Evolutionary conservation across 805 yeast species (phyloP), one percentile per base, ranked within the genome.

Genomic region (Ogataea siamensis): DNA sequence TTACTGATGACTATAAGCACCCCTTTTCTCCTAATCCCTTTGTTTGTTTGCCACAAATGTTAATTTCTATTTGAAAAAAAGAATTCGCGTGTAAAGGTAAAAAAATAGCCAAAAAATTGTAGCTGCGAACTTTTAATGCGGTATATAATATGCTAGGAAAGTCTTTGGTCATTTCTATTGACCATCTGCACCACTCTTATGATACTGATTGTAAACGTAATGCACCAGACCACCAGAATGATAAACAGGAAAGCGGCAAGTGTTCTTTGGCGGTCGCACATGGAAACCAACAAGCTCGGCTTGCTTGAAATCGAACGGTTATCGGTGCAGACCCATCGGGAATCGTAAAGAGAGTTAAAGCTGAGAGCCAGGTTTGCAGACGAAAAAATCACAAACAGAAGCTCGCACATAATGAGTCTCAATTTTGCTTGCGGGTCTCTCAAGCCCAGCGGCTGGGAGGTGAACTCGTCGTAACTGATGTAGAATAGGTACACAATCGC

Each of bases 391-490:
- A 93, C 87, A 60, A 93, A 87, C 21, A 91, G 63, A 28, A 91
- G 67, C 58, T 93, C 99, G 49, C 88, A 67, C 68, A 88, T 67
- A 43, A 91, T 71, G 42, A 91, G 71, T 53, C 85, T 73, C 69
- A 93, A 74, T 58, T 93, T 93, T 16, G 84, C 87, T 43, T 76
- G 67, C 0, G 97, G 94, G 45, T 87, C 76, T 50, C 99, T 73
- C 30, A 93, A 68, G 0, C 99, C 99, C 33, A 93, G 60, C 0
- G 98, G 99, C 56, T 87, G 83, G 10, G 96, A 94, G 16, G 81
- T 74, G 61, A 87, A 91, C 61, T 93, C 99, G 60, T 93, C 98
- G 53, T 78, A 80, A 2, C 95, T 79, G 58, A 91, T 86, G 60
- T 86, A 88, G 3, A 80, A 63, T 39, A 88, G 71, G 57, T 93